These are phyloP conservation scores for Alternaria sp. DNA, from an alignment of 2,329 filamentous ascomycete species.

Conservation along the genomic window DNA sequence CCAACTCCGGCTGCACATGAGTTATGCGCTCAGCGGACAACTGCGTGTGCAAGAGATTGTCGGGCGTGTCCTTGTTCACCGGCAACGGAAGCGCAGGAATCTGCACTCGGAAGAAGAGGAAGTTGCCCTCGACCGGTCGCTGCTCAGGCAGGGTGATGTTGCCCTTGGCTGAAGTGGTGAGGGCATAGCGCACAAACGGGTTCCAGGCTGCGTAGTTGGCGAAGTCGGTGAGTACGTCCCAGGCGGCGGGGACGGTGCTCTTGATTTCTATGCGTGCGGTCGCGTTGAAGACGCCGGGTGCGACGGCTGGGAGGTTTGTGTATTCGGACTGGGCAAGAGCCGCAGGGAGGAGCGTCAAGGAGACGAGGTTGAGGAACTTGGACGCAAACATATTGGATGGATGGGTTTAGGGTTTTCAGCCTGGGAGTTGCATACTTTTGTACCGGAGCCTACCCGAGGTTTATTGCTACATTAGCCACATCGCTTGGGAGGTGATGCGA, in stretches of 20 bases:
- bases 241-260: conserved; percentile 28
- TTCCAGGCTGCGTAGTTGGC: conserved; percentile 39
- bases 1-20: conserved; percentile 31
- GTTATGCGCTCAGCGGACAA: conserved; percentile 37
- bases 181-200: conserved; percentile 38
- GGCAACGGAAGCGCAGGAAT: conserved; percentile 39
- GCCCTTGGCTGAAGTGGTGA: conserved; percentile 23
- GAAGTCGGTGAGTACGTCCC: conserved; percentile 38
- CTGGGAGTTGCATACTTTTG: background rate
- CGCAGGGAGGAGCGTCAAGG: conserved; percentile 3
- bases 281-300: conserved; percentile 39
- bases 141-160: conserved; percentile 33
- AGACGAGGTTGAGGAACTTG: background rate
- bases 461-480: background rate
- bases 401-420: background rate
- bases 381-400: background rate
- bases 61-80: conserved; percentile 32
- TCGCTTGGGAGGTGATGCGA: background rate
- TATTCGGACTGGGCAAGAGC: conserved; percentile 11
- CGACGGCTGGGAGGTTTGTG: conserved; percentile 35
- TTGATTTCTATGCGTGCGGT: conserved; percentile 34
- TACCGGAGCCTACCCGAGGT: background rate
- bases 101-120: conserved; percentile 35
- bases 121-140: conserved; percentile 29
- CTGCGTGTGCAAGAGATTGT: conserved; percentile 32